Conservation (phyloP, 768 basidiomycete genomes). For the Pulveroboletus sp. region DNA sequence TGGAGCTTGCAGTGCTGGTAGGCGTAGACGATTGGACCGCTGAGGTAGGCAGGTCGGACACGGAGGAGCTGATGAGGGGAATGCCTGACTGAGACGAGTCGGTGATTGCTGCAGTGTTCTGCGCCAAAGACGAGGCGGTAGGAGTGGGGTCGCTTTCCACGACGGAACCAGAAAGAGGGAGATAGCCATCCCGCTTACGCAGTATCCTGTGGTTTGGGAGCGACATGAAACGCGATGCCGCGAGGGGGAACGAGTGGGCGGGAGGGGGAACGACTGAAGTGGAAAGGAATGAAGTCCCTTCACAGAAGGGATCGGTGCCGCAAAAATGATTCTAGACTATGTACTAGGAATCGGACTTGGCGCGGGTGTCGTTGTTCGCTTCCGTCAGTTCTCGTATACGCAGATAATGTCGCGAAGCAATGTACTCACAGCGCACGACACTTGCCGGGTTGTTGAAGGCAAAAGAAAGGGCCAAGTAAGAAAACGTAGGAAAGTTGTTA, state of each 20-base stretch:
- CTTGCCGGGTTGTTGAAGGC: background rate
- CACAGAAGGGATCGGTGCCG: slow-evolving; percentile 20
- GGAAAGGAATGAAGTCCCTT: slow-evolving; percentile 25
- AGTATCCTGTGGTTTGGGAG: slow-evolving; percentile 1
- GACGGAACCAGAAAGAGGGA: slow-evolving; percentile 24
- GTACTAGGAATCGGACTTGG: slow-evolving; percentile 9
- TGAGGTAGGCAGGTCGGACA: background rate
- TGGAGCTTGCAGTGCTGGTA: background rate
- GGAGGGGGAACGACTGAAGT: slow-evolving; percentile 3
- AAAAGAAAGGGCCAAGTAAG: background rate
- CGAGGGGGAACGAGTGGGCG: slow-evolving; percentile 1
- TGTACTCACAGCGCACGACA: slow-evolving; percentile 13
- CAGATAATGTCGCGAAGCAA: background rate
- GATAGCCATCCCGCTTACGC: slow-evolving; percentile 13
- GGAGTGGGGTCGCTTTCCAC: slow-evolving; percentile 23
- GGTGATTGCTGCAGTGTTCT: slow-evolving; percentile 13
- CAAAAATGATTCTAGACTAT: background rate
- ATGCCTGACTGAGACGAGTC: slow-evolving; percentile 2
- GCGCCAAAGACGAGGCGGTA: slow-evolving; percentile 22
- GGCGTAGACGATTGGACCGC: slow-evolving; percentile 9
- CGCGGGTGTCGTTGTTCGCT: slow-evolving; percentile 13
- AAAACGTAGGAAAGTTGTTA: background rate
- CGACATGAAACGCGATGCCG: slow-evolving; percentile 15
- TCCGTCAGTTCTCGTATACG: slow-evolving; percentile 13
- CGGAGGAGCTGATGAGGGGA: slow-evolving; percentile 10